Evolutionary conservation across 2,329 filamentous ascomycete genomes (phyloP), one percentile per base, ranked within the genome.

Genomic region (Aspergillus carbonarius): DNA sequence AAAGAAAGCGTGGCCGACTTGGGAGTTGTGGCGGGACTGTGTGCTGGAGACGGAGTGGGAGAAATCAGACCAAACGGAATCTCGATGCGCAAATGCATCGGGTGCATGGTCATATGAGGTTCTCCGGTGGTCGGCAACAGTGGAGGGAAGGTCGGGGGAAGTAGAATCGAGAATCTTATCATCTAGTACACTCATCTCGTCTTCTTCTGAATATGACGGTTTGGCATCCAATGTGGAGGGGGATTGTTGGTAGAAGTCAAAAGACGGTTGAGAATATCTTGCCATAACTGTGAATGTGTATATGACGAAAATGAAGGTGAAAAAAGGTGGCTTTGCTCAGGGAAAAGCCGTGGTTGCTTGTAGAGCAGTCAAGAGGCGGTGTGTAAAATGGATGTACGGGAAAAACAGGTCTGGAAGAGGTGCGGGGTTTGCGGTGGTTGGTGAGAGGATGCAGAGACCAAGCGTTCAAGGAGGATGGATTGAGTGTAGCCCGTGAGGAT

Each of bases 151-250:
- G 61, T 82, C 78, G 69, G 76, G 72, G 25, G 77, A 74, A 67
- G 75, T 73, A 47, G 80, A 74, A 69, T 84, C 82, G 53, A 84
- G 72, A 52, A 82, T 80, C 66, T 78, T 76, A 57, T 81, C 78
- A 64, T 82, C 78, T 55, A 81, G 69, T 60, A 79, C 74, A 66
- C 78, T 79, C 77, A 82, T 81, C 70, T 84, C 81, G 68, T 83
- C 82, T 66, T 80, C 78, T 68, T 79, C 78, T 42, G 73, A 66
- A 60, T 74, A 74, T 51, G 71, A 66, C 40, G 73, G 68, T 63
- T 78, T 78, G 59, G 77, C 65, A 60, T 79, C 76, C 62, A 79
- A 69, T 48, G 74, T 68, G 59, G 77, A 75, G 25, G 77, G 73
- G 58, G 76, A 71, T 62, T 76, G 75, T 63, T 74, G 74, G 63